Evolutionary conservation across 2,329 filamentous ascomycete genomes (phyloP).

Genomic region (Endoconidiophora laricicola): DNA sequence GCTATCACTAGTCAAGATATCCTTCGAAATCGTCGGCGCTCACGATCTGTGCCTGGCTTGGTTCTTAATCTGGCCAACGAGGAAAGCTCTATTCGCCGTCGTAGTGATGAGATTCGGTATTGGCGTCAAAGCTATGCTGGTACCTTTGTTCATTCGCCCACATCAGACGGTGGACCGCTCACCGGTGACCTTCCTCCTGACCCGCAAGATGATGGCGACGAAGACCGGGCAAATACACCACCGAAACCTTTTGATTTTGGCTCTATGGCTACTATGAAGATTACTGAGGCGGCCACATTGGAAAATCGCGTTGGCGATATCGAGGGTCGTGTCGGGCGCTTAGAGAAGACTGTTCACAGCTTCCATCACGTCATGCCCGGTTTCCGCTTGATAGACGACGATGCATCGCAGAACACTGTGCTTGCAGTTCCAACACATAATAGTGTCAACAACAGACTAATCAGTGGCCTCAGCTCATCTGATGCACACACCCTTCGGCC

Average conservation of each 20-base stretch:
- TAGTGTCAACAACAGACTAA: too few relatives aligned
- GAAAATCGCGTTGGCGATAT: constrained; percentile 36
- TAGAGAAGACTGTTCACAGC: constrained; percentile 36
- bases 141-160: constrained; percentile 32
- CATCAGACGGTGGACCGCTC: constrained; percentile 22
- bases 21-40: constrained; percentile 32
- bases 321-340: constrained; percentile 33
- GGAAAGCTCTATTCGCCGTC: constrained; percentile 24
- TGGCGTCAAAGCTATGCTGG: constrained; percentile 43
- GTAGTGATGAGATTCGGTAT: constrained; percentile 47
- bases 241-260: constrained; percentile 40
- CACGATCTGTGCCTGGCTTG: constrained; percentile 41
- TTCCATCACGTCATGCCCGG: constrained; percentile 30
- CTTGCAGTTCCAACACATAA: too few relatives aligned
- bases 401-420: neutral
- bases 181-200: constrained; percentile 21
- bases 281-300: constrained; percentile 36
- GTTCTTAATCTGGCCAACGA: constrained; percentile 20
- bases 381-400: constrained; percentile 19
- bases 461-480: too few relatives aligned
- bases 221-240: constrained; percentile 21
- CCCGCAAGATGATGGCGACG: constrained; percentile 14
- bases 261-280: constrained; percentile 34
- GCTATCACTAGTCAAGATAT: constrained; percentile 41
- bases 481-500: constrained; percentile 2